A percentile compares a stretch with the other conserved stretches of the same genome.
Conservation (phyloP, 306 rosid genomes). For the Leucaena leucocephala region DNA sequence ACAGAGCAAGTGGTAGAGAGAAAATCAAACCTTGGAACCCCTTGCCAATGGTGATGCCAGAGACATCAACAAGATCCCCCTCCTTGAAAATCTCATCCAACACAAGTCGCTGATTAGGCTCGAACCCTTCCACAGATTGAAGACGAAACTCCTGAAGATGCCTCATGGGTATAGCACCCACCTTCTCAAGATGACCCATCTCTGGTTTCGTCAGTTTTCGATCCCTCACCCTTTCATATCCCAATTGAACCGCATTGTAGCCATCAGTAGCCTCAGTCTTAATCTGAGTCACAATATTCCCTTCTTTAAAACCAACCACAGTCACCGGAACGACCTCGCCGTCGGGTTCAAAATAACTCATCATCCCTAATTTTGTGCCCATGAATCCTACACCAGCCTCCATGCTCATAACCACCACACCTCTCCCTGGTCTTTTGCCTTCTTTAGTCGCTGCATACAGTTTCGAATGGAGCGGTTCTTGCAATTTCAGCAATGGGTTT, state of each 20-base stretch:
- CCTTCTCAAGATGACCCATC: conserved; percentile 81
- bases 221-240: conserved; percentile 80
- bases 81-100: conserved; percentile 75
- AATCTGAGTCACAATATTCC: conserved; percentile 84
- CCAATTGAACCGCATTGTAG: conserved; percentile 78
- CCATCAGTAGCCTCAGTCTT: conserved; percentile 87
- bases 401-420: conserved; percentile 51
- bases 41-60: conserved; percentile 93
- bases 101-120: conserved; percentile 65
- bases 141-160: conserved; percentile 97
- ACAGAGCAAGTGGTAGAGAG: neutral
- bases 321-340: conserved; percentile 91
- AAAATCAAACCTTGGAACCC: conserved; percentile 73
- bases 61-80: conserved; percentile 90
- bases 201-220: conserved; percentile 84
- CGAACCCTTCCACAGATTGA: conserved; percentile 54
- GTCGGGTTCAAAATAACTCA: conserved; percentile 68
- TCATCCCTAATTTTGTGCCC: conserved; percentile 96
- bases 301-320: conserved; percentile 90
- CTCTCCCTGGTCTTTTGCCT: no score
- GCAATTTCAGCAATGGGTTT: conserved; percentile 30
- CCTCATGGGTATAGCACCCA: conserved; percentile 79
- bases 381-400: conserved; percentile 93
- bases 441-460: neutral
- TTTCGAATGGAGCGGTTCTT: neutral